A percentile compares a stretch with the other conserved stretches of the same genome.
Evolutionary conservation across 345 rosid species (phyloP).

Genomic region (Isatis tinctoria): DNA sequence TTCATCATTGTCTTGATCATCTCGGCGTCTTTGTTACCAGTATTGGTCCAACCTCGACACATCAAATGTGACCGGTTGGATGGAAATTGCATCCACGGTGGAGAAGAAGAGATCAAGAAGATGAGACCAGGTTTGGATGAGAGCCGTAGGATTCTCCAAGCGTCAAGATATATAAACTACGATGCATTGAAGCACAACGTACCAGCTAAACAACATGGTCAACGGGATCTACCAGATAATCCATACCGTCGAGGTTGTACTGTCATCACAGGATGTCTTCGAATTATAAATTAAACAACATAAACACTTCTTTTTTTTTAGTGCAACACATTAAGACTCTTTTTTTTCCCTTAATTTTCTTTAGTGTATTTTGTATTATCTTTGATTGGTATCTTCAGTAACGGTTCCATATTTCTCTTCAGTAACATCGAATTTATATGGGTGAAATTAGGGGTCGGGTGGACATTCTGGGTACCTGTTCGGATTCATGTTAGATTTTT

Average conservation of each 20-base stretch:
- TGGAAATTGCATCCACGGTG: neutral
- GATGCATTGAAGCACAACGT: conserved; percentile 15
- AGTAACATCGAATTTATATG: too few species aligned
- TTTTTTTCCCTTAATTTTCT: neutral
- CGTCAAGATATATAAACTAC: conserved; percentile 34
- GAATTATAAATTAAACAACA: conserved; percentile 14
- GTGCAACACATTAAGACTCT: neutral
- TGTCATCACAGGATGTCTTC: conserved; percentile 26
- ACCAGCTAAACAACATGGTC: conserved; percentile 30
- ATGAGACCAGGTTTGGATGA: neutral
- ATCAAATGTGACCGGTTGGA: neutral
- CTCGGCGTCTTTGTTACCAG: neutral
- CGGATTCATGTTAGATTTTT: too few species aligned
- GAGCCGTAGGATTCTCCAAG: neutral
- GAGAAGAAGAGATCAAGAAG: neutral
- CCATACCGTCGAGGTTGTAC: conserved; percentile 41
- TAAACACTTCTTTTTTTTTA: neutral
- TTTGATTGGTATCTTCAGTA: too few species aligned
- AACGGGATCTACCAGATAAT: conserved; percentile 13
- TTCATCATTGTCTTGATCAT: neutral
- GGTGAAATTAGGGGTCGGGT: too few species aligned
- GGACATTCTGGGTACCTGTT: too few species aligned
- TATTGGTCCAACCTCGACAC: neutral
- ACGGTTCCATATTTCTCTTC: too few species aligned
- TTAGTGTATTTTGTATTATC: neutral